A percentile compares a stretch with the other conserved stretches of the same genome.
Conservation (phyloP, 192 early-diverging fungal species). For the Backusella tuberculispora region DNA sequence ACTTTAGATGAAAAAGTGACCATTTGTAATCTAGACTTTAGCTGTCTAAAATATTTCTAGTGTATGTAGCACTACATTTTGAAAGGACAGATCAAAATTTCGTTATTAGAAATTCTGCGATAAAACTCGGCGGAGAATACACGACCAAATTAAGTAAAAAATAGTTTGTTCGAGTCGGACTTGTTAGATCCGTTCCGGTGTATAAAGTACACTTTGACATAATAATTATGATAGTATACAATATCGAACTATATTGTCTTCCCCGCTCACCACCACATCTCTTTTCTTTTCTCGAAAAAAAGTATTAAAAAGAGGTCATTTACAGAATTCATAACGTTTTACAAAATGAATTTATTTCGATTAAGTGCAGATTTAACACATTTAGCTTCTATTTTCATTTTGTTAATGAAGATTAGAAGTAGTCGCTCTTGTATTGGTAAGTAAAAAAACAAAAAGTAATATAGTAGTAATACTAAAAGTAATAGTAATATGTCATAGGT, state of each 20-base stretch:
- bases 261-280: not conserved
- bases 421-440: conserved; percentile 87
- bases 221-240: not conserved
- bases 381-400: conserved; percentile 47
- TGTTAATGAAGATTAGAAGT: conserved; percentile 89
- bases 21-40: too few species aligned
- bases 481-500: too few species aligned
- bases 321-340: too few species aligned
- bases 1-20: too few species aligned
- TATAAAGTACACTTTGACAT: not conserved
- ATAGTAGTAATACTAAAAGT: not conserved
- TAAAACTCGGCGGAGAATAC: too few species aligned
- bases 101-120: too few species aligned
- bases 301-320: not conserved
- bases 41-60: too few species aligned
- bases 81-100: too few species aligned
- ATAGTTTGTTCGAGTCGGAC: conserved; percentile 6
- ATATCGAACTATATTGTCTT: too few species aligned
- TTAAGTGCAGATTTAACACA: conserved; percentile 19
- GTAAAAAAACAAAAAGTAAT: not conserved
- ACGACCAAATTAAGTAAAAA: not conserved
- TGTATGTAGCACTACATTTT: too few species aligned
- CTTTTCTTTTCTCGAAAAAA: not conserved
- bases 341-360: conserved; percentile 28
- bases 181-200: not conserved